Percentiles rank a stretch among this genome's conserved stretches.
Conservation (phyloP, 768 basidiomycete genomes). For the Pleurotus salmoneostramineus region DNA sequence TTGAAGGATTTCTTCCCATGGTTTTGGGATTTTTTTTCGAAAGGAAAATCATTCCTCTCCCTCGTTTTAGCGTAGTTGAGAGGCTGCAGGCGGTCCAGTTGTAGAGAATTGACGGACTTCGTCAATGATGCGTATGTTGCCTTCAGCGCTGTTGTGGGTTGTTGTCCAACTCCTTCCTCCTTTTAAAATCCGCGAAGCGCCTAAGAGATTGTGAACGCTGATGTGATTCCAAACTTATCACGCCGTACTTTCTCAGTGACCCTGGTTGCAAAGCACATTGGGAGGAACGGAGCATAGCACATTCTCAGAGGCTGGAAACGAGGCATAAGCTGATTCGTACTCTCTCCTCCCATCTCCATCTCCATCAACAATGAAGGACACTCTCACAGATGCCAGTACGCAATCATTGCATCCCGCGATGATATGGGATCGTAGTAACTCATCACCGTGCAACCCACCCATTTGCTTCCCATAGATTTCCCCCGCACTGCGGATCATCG, state of each 20-base stretch:
- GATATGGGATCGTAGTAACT: not conserved
- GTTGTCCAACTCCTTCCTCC: not conserved
- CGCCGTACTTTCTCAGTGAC: not conserved
- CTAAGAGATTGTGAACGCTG: no score
- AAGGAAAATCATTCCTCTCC: no score
- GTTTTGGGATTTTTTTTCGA: no score
- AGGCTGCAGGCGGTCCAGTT: no score
- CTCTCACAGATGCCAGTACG: conserved; percentile 65
- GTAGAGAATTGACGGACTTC: not conserved
- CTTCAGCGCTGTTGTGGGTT: not conserved
- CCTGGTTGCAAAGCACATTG: not conserved
- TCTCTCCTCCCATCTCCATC: not conserved
- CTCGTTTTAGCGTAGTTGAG: no score
- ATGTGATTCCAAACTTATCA: not conserved
- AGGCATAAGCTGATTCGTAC: not conserved
- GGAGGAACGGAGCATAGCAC: not conserved
- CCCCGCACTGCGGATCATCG: conserved; percentile 69
- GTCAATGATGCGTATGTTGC: not conserved
- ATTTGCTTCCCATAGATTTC: conserved; percentile 48
- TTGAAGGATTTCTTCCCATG: conserved; percentile 1
- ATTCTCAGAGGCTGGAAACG: not conserved
- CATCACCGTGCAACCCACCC: no score
- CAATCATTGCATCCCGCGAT: conserved; percentile 10
- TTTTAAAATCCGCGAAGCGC: not conserved
- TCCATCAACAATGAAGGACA: conserved; percentile 49